These are phyloP conservation scores for Takakia lepidozioides DNA, from an alignment of 225 moss, liverwort and hornwort genomes.

Conservation along the genomic window DNA sequence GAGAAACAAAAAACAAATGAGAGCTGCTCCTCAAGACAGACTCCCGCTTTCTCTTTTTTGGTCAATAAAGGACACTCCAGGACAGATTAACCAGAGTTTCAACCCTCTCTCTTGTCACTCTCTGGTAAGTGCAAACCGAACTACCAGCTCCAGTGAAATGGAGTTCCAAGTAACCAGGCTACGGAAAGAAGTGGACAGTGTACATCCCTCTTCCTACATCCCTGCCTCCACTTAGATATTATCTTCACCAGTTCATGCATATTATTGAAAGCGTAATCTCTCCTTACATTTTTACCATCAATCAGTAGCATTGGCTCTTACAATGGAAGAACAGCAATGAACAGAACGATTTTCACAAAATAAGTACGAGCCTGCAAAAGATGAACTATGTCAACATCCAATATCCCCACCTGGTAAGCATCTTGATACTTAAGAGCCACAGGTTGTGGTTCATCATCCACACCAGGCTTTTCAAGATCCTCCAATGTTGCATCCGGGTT, in stretches of 20 bases:
- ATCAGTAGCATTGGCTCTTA: background rate
- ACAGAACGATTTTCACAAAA: background rate
- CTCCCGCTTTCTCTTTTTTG: background rate
- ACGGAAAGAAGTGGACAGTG: no score
- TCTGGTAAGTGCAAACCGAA: background rate
- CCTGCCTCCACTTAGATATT: background rate
- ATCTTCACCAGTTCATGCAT: background rate
- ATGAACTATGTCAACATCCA: background rate
- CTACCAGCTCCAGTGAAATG: no score
- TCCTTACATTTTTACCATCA: no score
- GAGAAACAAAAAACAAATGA: no score
- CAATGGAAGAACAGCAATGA: background rate
- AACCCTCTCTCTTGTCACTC: background rate
- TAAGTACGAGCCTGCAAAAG: background rate
- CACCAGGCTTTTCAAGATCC: constrained; percentile 98
- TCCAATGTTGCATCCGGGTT: constrained; percentile 89
- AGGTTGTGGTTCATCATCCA: constrained; percentile 95
- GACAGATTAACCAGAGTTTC: no score
- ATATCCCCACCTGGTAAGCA: constrained; percentile 73
- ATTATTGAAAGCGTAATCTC: no score
- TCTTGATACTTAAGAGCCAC: constrained; percentile 94
- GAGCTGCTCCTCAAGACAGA: no score
- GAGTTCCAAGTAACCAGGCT: no score
- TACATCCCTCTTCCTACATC: no score
- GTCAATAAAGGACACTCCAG: no score